Evolutionary conservation across 495 filamentous ascomycete genomes (phyloP), one percentile per base, ranked within the genome.

Genomic region (Podospora fimiseda): DNA sequence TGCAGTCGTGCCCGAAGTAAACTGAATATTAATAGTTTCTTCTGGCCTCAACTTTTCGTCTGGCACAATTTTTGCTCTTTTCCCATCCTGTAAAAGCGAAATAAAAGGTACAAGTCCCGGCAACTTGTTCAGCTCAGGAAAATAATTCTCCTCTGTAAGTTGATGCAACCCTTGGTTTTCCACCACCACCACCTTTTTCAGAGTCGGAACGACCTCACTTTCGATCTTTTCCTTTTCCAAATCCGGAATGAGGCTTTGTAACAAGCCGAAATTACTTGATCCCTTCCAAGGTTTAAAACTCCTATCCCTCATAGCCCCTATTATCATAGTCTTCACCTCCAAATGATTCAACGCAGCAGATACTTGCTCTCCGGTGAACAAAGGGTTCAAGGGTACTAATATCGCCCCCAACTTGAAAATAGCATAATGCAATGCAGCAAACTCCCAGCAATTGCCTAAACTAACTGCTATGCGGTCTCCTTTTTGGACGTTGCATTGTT

Each of bases 21-120:
- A 98, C 63, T 98, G 93, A 57, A 98, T 95, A 64, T 96, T 96
- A 41, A 94, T 83, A 2, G 87, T 81, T 14, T 98, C 93, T n/a
- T n/a, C n/a, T n/a, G n/a, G n/a, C n/a, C n/a, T n/a, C n/a, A n/a
- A n/a, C n/a, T n/a, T n/a, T n/a, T n/a, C n/a, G n/a, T n/a, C n/a
- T n/a, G n/a, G n/a, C n/a, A n/a, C n/a, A n/a, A n/a, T n/a, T n/a
- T n/a, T n/a, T n/a, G n/a, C n/a, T n/a, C n/a, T n/a, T n/a, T n/a
- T n/a, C n/a, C n/a, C n/a, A n/a, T n/a, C n/a, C n/a, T n/a, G n/a
- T n/a, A n/a, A n/a, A n/a, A n/a, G n/a, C n/a, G 30, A 5, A 42
- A 42, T 33, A 46, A 83, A 94, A 0, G 72, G 74, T 0, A 76
- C 84, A 3, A 76, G 58, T 2, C 63, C 55, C 19, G 57, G 56